Evolutionary conservation across 2,329 filamentous ascomycete species (phyloP), one percentile per base, ranked within the genome.

Genomic region (Pseudogymnoascus verrucosus): DNA sequence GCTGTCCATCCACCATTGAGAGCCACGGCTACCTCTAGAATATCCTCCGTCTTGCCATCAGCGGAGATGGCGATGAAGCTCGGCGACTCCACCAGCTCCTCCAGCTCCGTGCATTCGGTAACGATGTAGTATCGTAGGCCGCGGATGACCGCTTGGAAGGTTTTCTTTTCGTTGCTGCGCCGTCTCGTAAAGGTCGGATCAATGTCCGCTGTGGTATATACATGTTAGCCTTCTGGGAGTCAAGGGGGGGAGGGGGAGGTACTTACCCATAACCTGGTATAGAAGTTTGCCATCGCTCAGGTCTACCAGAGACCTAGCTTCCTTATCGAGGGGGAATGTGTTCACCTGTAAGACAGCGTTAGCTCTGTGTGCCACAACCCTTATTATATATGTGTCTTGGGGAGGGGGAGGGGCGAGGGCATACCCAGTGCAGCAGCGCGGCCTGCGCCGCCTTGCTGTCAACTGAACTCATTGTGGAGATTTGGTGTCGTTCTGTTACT

Each of bases 21-120:
- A 5, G n/a, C 5, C 28, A 28, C 11, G 65, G 69, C 67, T 78
- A 79, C 82, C 76, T 84, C 80, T 67, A 78, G 77, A 61, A 85
- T 80, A 66, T 82, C 80, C 67, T 82, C 77, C 26, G 78, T 76
- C 69, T 84, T 82, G 26, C 82, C 80, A 67, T 84, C 80, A 68
- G 84, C 82, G 65, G 81, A 82, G 63, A 87, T 79, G 61, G 80
- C 78, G 74, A 84, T 83, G 68, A 85, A 83, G 69, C 86, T 79
- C 63, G 82, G 78, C 44, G 78, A 77, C 68, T 79, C 79, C 61
- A 82, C 78, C 65, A 85, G 76, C 37, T 79, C 79, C 64, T 79
- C 78, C 62, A 85, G 76, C 42, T 81, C 79, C 2, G 78, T 75
- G 66, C 81, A 80, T 62, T 82, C 75, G 60, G 80, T 78, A 61